phyloP scores from a whole-genome alignment of 345 rosid genomes.

The Gynandropsis gynandra region DNA sequence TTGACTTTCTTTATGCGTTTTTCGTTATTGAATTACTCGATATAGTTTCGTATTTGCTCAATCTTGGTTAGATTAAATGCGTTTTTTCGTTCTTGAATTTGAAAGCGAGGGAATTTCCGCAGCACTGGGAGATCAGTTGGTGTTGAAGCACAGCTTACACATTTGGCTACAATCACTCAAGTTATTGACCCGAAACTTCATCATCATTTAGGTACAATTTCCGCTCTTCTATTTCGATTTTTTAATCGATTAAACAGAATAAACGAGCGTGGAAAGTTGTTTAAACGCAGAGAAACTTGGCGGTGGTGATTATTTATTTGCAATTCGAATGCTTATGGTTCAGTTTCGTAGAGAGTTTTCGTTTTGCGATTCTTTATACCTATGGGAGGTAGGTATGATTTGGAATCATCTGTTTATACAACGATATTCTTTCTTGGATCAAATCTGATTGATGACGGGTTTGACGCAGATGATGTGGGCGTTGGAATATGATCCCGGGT shows the following conservation, averaged over 20 bases:
- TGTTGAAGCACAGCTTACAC: slow-evolving; percentile 84
- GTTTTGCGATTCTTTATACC: slow-evolving; percentile 84
- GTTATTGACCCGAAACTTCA: slow-evolving; percentile 94
- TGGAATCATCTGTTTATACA: not conserved
- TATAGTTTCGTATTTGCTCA: not conserved
- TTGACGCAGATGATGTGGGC: slow-evolving; percentile 97
- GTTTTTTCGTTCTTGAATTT: slow-evolving; percentile 9
- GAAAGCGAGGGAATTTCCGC: slow-evolving; percentile 87
- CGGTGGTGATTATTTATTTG: slow-evolving; percentile 94
- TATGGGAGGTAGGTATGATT: slow-evolving; percentile 78
- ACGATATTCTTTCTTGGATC: slow-evolving; percentile 10
- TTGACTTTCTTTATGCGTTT: slow-evolving; percentile 1
- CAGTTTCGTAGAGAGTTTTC: slow-evolving; percentile 97
- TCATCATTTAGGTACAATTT: slow-evolving; percentile 70
- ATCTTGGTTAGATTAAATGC: slow-evolving; percentile 1
- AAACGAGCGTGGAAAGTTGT: too few relatives aligned
- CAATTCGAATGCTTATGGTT: slow-evolving; percentile 96
- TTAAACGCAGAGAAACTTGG: slow-evolving; percentile 67
- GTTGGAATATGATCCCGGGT: slow-evolving; percentile 86
- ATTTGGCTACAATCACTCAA: slow-evolving; percentile 82
- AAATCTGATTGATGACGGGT: not conserved
- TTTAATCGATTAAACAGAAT: not conserved
- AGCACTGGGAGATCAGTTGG: slow-evolving; percentile 88
- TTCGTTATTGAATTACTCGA: slow-evolving; percentile 1
- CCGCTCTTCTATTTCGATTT: not conserved